A percentile compares a stretch with the other conserved stretches of the same genome.
Evolutionary conservation across 2,329 filamentous ascomycete species (phyloP).

Genomic region (Chrysosphaeria jannelii): DNA sequence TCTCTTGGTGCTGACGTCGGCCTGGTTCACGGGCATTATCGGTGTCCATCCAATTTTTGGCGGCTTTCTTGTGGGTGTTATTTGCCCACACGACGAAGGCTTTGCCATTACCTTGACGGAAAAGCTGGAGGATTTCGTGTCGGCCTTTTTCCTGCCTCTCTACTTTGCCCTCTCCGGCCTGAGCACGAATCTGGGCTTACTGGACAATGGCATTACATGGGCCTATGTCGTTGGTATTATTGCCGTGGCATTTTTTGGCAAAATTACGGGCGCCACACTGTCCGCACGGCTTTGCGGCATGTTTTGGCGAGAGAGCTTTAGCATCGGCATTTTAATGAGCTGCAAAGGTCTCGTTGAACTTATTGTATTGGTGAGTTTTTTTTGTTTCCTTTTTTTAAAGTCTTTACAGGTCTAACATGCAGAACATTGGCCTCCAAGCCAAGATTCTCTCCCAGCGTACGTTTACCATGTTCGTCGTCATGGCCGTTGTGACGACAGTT

Average conservation of each 20-base stretch:
- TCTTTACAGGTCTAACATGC: neutral
- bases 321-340: constrained; percentile 78
- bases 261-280: constrained; percentile 54
- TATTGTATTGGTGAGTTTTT: too few relatives aligned
- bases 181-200: constrained; percentile 59
- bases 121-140: constrained; percentile 79
- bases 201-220: constrained; percentile 62
- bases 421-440: constrained; percentile 51
- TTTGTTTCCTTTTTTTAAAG: constrained; percentile 3
- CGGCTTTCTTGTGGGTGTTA: constrained; percentile 64
- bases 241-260: constrained; percentile 52
- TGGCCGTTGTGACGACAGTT: constrained; percentile 70
- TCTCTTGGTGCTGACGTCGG: constrained; percentile 43
- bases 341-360: constrained; percentile 88
- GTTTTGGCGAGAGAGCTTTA: constrained; percentile 68
- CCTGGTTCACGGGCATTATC: constrained; percentile 70
- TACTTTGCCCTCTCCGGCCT: constrained; percentile 86
- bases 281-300: constrained; percentile 49
- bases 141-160: constrained; percentile 56
- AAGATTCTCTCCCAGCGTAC: constrained; percentile 52
- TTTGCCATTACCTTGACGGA: constrained; percentile 79
- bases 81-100: constrained; percentile 68
- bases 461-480: constrained; percentile 85
- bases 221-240: constrained; percentile 68
- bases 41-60: constrained; percentile 89